Evolutionary conservation across 2,329 filamentous ascomycete genomes (phyloP).

Genomic region (Pseudogymnoascus sp.): DNA sequence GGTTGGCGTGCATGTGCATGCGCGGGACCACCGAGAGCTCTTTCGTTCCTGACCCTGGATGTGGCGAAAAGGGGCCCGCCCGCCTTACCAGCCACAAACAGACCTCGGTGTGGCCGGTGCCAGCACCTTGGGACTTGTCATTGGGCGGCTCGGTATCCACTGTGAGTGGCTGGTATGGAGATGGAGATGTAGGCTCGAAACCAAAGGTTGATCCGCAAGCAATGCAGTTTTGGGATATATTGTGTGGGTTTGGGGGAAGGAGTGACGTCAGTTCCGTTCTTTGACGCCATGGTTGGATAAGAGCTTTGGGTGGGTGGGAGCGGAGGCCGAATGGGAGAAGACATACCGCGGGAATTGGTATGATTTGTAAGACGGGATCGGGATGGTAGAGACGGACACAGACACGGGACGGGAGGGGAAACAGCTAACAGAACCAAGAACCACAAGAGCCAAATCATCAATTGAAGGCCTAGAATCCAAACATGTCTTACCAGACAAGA

Average conservation of each 20-base stretch:
- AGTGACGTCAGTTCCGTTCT: neutral
- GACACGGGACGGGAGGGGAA: neutral
- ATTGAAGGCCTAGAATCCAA: neutral
- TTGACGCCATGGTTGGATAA: neutral
- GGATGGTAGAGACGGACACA: neutral
- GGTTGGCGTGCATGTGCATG: neutral
- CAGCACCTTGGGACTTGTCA: neutral
- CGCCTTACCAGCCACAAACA: constrained; percentile 2
- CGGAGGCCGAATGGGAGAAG: neutral
- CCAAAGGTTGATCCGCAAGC: neutral
- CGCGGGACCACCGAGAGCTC: neutral
- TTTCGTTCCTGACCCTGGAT: neutral
- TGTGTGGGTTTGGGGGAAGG: neutral
- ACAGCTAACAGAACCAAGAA: neutral
- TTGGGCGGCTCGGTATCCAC: neutral
- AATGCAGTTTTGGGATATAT: neutral
- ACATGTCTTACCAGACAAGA: neutral
- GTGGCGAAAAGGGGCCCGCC: neutral
- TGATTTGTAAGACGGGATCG: neutral
- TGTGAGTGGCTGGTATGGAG: neutral
- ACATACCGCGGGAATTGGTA: neutral
- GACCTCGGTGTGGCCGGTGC: neutral
- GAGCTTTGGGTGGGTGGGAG: neutral
- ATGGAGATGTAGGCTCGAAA: neutral
- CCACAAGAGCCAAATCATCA: neutral